Base-by-base conservation (phyloP, 169 alveolate species). In the Eimeria nieschulzi region DNA sequence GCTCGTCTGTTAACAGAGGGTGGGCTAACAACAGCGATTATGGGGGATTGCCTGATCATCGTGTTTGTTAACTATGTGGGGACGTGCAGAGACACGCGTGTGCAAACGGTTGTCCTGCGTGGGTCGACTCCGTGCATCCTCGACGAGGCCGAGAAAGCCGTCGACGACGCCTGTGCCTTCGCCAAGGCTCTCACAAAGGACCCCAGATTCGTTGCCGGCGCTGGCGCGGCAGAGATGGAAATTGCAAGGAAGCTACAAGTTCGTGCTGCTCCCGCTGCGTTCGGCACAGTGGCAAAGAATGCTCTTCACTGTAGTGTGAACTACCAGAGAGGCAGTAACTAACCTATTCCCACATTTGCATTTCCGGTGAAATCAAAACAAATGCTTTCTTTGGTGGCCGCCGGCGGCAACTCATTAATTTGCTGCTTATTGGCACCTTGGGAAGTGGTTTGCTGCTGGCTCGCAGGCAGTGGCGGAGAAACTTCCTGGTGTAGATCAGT, bases 141-240 rank as follows among this genome's bases (percentile, higher is more conserved):
- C 79, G 99, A 99, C 91, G 99, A 99, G 96, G 97, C 99, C 91
- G 99, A 99, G 95, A 96, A 99, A 93, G 99, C 99, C 23, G 97
- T 99, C 55, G 99, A 98, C 95, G 98, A 97, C 92, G 99, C 99
- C 39, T 99, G 97, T 72, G 96, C 97, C 92, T 96, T 96, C 21
- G 95, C 96, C 55, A 63, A 92, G 80, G 91, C 94, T 17, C 75
- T 82, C n/a, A 66, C 93, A 7, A 79, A 82, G 56, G 94, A 94
- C 63, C 91, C 91, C 9, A 66, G 93, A n/a, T 92, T 94, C 63
- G 96, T 94, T 71, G 93, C 96, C 7, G 96, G 96, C 9, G 96
- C 92, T 46, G 92, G 93, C 26, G 95, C 95, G 7, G 88, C 94
- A 17, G 96, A 94, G 86, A 88, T 94, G 78, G 95, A 94, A 76